Evolutionary conservation across 306 rosid genomes (phyloP).

Genomic region (Corylus heterophylla): DNA sequence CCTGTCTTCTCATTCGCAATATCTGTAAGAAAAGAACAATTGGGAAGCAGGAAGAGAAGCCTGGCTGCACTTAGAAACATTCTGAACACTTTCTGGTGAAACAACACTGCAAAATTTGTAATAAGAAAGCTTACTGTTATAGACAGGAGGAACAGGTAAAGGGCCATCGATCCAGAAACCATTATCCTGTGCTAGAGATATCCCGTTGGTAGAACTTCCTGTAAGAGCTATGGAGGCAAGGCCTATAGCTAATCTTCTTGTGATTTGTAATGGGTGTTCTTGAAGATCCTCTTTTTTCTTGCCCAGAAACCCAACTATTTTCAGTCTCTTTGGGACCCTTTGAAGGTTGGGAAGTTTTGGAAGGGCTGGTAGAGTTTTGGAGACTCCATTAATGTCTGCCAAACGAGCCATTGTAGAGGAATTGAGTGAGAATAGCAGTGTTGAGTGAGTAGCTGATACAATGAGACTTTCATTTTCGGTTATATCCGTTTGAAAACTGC

Average conservation of each 20-base stretch:
- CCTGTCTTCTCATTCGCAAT: constrained; percentile 81
- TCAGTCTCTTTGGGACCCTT: constrained; percentile 32
- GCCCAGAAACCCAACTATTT: constrained; percentile 37
- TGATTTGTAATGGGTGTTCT: constrained; percentile 43
- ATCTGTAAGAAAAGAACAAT: constrained; percentile 41
- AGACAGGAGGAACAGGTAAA: constrained; percentile 58
- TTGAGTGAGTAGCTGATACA: constrained; percentile 7
- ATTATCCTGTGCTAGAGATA: constrained; percentile 65
- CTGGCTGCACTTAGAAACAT: background rate
- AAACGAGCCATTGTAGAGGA: constrained; percentile 57
- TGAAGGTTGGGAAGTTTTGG: constrained; percentile 41
- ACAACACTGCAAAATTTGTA: background rate
- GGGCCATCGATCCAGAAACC: constrained; percentile 77
- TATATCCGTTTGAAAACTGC: constrained; percentile 43
- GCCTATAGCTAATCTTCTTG: constrained; percentile 73
- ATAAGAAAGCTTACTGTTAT: constrained; percentile 58
- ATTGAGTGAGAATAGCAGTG: constrained; percentile 18
- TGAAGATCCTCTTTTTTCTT: constrained; percentile 45
- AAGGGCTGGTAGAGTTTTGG: constrained; percentile 47
- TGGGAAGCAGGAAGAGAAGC: background rate
- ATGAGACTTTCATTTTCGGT: constrained; percentile 14
- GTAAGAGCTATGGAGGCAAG: constrained; percentile 61
- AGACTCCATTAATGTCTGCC: constrained; percentile 62
- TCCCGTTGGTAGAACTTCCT: constrained; percentile 28
- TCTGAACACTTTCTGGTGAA: constrained; percentile 4